A percentile compares a stretch with the other conserved stretches of the same genome.
These are phyloP conservation scores for Phytophthora litchii DNA, from an alignment of 352 stramenopile genomes.

Conservation along the genomic window DNA sequence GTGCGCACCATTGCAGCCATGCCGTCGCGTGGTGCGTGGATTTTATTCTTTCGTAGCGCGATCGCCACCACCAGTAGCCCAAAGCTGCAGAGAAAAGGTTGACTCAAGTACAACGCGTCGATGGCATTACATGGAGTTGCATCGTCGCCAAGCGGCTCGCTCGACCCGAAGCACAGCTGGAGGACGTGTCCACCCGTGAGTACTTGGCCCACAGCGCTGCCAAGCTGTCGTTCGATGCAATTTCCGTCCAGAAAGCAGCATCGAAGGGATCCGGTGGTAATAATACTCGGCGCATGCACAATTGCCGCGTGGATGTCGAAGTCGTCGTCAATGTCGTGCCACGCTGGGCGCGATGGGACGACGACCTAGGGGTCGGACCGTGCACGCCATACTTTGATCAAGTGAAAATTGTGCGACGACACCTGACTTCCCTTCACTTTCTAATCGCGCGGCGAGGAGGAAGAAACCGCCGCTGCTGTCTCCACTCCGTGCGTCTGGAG, in stretches of 20 bases:
- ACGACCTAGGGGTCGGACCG: slow-evolving; percentile 32
- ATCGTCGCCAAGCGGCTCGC: slow-evolving; percentile 1
- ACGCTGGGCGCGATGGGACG: slow-evolving; percentile 35
- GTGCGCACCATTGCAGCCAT: neutral
- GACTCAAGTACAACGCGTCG: slow-evolving; percentile 31
- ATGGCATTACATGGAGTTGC: slow-evolving; percentile 15
- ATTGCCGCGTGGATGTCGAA: neutral
- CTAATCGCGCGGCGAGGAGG: slow-evolving; percentile 8
- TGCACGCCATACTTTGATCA: slow-evolving; percentile 23
- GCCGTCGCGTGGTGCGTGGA: slow-evolving; percentile 16
- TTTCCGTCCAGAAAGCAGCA: slow-evolving; percentile 9
- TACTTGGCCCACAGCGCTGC: slow-evolving; percentile 1
- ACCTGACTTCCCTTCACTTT: slow-evolving; percentile 27
- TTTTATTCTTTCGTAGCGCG: slow-evolving; percentile 25
- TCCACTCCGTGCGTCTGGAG: slow-evolving; percentile 10
- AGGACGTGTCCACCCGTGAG: neutral
- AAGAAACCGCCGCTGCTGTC: slow-evolving; percentile 23
- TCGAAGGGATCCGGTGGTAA: neutral
- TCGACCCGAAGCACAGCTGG: slow-evolving; percentile 8
- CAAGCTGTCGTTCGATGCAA: neutral
- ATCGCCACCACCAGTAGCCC: slow-evolving; percentile 6
- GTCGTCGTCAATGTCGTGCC: slow-evolving; percentile 5
- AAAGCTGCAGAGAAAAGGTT: slow-evolving; percentile 17
- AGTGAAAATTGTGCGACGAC: slow-evolving; percentile 21
- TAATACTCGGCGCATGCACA: neutral